Conservation (phyloP, 805 yeast species). For the Yamadazyma laniorum region DNA sequence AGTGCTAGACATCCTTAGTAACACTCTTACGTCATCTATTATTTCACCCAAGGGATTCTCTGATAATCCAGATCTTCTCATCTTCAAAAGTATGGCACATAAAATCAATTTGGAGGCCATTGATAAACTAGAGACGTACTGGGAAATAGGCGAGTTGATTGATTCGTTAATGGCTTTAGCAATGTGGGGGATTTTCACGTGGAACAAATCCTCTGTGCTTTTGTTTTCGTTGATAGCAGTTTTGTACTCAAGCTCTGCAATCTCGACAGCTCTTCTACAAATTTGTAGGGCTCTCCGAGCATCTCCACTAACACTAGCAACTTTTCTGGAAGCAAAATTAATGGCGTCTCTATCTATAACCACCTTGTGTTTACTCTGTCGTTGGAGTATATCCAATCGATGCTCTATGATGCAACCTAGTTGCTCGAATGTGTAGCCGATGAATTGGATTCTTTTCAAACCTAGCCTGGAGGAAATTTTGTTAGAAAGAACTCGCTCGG, state of each 20-base stretch:
- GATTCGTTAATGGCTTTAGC: constrained; percentile 79
- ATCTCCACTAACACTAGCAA: constrained; percentile 96
- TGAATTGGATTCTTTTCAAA: constrained; percentile 77
- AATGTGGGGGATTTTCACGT: constrained; percentile 71
- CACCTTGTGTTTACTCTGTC: constrained; percentile 39
- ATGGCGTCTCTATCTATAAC: constrained; percentile 68
- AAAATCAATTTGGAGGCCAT: constrained; percentile 70
- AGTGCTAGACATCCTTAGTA: constrained; percentile 42
- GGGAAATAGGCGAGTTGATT: constrained; percentile 67
- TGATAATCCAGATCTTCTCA: constrained; percentile 64
- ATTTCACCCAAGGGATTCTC: constrained; percentile 76
- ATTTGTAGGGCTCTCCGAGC: constrained; percentile 90
- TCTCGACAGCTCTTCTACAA: constrained; percentile 84
- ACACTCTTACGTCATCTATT: constrained; percentile 67
- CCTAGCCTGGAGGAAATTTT: constrained; percentile 92
- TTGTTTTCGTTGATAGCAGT: constrained; percentile 19
- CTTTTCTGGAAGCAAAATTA: constrained; percentile 88
- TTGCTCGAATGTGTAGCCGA: constrained; percentile 83
- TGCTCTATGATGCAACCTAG: constrained; percentile 70
- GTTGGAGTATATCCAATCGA: constrained; percentile 52
- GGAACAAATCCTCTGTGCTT: constrained; percentile 35
- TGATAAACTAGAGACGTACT: constrained; percentile 57
- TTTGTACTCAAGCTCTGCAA: constrained; percentile 62
- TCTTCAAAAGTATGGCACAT: constrained; percentile 62
- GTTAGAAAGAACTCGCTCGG: constrained; percentile 82